Base-by-base conservation (phyloP, 768 basidiomycete species). In the Leccinum longicurvipes region DNA sequence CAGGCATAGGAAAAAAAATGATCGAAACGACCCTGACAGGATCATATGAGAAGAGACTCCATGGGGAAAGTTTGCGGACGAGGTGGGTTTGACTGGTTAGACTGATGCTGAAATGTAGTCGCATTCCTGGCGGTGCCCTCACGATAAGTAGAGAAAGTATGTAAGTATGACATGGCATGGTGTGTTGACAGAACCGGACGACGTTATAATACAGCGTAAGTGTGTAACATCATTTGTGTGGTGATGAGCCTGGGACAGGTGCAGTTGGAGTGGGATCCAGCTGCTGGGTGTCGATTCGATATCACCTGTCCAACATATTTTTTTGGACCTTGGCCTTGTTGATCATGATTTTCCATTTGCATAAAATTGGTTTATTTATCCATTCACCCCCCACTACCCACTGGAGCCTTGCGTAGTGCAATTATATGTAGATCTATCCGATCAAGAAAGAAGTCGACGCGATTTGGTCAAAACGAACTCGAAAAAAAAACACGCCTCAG, bases 391-490 rank as follows among this genome's bases (percentile, higher is more conserved):
- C n/a, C n/a, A n/a, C n/a, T n/a, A n/a, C n/a, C 19, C 34, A 17
- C 34, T 8, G 19, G 17, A 11, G 39, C 39, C 39, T 21, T 19
- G 39, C 21, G 39, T 19, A 6, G 39, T 41, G 39, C 39, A 41
- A 21, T 41, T 41, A 41, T 41, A 41, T 41, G 39, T 21, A 41
- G 39, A 41, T 41, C 39, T 6, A 41, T 41, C 39, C 11, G 39
- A 24, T 48, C n/a, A 36, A n/a, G 29, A 17, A 49, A 17, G 17
- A 53, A 68, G 61, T 41, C 53, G 25, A 39, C 44, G 50, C 53
- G 14, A 61, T 70, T 61, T 67, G 69, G 69, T 67, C 34, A 71
- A 62, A 69, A 49, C 41, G 51, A 53, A 45, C 28, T 71, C 67
- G 67, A 68, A 61, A 55, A 41, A 36, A 41, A 41, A 41, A 41